Evolutionary conservation across 2,329 filamentous ascomycete species (phyloP), one percentile per base, ranked within the genome.

Genomic region (Chrysosporium keratinophilum): DNA sequence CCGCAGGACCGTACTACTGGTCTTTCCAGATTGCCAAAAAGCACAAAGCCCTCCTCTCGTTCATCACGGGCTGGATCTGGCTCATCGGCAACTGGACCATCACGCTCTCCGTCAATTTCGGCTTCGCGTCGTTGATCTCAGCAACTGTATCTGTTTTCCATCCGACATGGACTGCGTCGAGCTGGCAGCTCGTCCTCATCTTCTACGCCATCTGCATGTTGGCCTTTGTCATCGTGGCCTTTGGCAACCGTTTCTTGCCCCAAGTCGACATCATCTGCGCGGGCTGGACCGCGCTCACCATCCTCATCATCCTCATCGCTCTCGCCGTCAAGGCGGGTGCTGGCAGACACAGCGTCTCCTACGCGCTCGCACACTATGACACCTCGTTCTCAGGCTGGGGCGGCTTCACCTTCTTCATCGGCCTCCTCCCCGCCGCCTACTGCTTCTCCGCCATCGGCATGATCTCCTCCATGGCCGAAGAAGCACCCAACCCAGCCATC

Each of bases 121-220:
- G 51, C 5, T 54, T 56, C 20, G 51, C 55, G 15, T 28, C 23
- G 1, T 37, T 46, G 10, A 53, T 75, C 3, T 78, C 80, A 55
- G 77, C 78, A 1, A 77, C 74, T 1, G 62, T 82, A 45, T 68
- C 28, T 4, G n/a, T 56, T 9, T 56, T 37, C 41, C 54, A 56
- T 20, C 54, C 54, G 28, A 34, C 37, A 42, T 56, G 49, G 49
- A 17, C 14, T 1, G 34, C 44, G 9, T 19, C 41, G 3, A 45
- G 43, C 28, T 88, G 84, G 74, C 84, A 88, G 66, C 73, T 85
- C 15, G 81, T 85, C 55, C 72, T 88, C 19, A 81, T 87, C 58
- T 88, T 88, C 70, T 77, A 86, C 60, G 83, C 72, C 47, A 75
- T 88, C 58, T 86, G 82, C 17, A 61, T 88, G 1, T 60, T 82